Base-by-base conservation (phyloP, 2,329 filamentous ascomycete species). In the Pseudonectria foliicola region DNA sequence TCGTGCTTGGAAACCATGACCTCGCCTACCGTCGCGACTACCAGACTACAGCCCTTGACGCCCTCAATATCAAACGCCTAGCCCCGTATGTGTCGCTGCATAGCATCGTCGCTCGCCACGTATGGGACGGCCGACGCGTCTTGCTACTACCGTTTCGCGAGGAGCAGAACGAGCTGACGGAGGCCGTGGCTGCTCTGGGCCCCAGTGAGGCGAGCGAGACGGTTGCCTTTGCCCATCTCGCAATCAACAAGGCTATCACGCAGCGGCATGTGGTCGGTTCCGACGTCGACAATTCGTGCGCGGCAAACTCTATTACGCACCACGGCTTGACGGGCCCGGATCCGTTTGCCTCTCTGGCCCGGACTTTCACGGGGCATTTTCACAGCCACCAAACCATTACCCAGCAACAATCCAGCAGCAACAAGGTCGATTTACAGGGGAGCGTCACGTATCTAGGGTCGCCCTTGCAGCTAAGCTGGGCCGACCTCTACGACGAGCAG, bases 21-120 rank as follows among this genome's bases (percentile, higher is more conserved):
- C 48, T 52, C 13, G 38, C 46, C 18, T 50, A 51, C 15, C 42
- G 44, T 33, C 48, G 44, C 11, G 48, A 52, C 25, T 49, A 51
- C 29, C 29, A 48, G 28, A 51, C 42, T 1, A 51, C 44, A 0
- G 48, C 48, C 0, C 45, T 51, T 1, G 27, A 48, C 0, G 44
- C 35, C 6, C 29, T 51, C 10, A 43, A 46, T 7, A 41, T 50
- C 10, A 34, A 27, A 6, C 42, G 37, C 16, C 28, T 49, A 4
- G 34, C 42, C 13, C 46, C 40, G 0, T 40, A 42, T 13, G 25
- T 50, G 0, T 46, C 41, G 3, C 5, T 49, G 1, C 45, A 50
- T 35, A 50, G 31, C 14, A 18, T 6, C 7, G 16, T 49, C 2
- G 27, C 35, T 13, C 29, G 28, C 1, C 27, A 45, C 4, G 38